Percentiles rank a stretch among this genome's conserved stretches.
These are phyloP conservation scores for Metschnikowia henanensis DNA, from an alignment of 805 yeast species.

Conservation along the genomic window DNA sequence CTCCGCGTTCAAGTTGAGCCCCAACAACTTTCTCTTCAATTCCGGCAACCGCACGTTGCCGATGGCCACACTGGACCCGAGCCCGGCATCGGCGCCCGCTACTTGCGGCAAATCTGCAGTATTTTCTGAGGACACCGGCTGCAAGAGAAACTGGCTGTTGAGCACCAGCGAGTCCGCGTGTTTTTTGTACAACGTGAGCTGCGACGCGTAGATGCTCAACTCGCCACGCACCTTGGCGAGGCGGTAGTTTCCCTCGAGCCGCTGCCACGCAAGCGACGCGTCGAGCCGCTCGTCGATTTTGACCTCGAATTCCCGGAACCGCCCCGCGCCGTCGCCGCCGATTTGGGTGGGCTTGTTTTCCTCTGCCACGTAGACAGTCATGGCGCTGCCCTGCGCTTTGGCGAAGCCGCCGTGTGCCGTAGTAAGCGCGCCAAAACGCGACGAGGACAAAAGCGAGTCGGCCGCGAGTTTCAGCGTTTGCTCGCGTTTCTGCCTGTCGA, in stretches of 20 bases:
- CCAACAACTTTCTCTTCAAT: slow-evolving; percentile 60
- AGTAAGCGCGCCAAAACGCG: slow-evolving; percentile 9
- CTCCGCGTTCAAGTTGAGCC: slow-evolving; percentile 70
- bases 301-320: slow-evolving; percentile 51
- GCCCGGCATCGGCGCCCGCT: background rate
- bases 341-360: slow-evolving; percentile 46
- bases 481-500: slow-evolving; percentile 32
- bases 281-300: slow-evolving; percentile 65
- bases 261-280: slow-evolving; percentile 76
- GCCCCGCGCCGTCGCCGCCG: slow-evolving; percentile 46
- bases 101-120: background rate
- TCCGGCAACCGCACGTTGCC: slow-evolving; percentile 90
- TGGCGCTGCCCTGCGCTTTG: slow-evolving; percentile 20
- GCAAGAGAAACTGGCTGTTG: slow-evolving; percentile 13
- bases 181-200: slow-evolving; percentile 5
- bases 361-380: slow-evolving; percentile 31
- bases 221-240: slow-evolving; percentile 83
- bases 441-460: slow-evolving; percentile 8
- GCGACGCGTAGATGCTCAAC: slow-evolving; percentile 30
- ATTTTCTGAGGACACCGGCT: slow-evolving; percentile 1
- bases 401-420: slow-evolving; percentile 14
- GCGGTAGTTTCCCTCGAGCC: slow-evolving; percentile 73
- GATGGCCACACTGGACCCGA: slow-evolving; percentile 51
- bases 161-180: slow-evolving; percentile 4
- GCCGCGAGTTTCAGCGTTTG: slow-evolving; percentile 20